phyloP scores from a whole-genome alignment of 768 basidiomycete genomes.

The Tulasnella sp. region DNA sequence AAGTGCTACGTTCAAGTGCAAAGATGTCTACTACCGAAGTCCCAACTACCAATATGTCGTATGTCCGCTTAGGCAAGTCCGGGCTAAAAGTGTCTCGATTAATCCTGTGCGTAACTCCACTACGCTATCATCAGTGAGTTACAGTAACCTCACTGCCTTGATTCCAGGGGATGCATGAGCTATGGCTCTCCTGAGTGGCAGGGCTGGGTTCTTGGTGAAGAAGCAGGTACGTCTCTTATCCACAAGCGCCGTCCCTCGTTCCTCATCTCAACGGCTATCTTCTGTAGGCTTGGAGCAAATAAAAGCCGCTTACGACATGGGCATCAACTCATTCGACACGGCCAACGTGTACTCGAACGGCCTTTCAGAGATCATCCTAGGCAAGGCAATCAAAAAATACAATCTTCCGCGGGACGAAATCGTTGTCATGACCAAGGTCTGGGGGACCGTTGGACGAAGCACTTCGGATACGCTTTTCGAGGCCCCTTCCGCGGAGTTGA shows the following conservation, averaged over 20 bases:
- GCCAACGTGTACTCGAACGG: conserved; percentile 54
- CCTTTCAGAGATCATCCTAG: conserved; percentile 59
- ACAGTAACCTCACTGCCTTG: too few species aligned
- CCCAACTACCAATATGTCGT: neutral
- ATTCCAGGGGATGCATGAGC: conserved; percentile 52
- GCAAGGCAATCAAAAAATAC: conserved; percentile 62
- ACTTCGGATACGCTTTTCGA: neutral
- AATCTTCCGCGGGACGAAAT: conserved; percentile 58
- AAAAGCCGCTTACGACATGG: conserved; percentile 42
- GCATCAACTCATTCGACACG: conserved; percentile 14
- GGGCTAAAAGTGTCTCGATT: conserved; percentile 25
- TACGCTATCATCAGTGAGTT: too few species aligned
- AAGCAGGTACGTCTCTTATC: conserved; percentile 47
- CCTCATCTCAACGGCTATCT: too few species aligned
- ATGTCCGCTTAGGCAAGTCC: conserved; percentile 27
- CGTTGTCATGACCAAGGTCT: conserved; percentile 66
- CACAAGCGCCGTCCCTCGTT: neutral
- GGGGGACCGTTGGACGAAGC: neutral
- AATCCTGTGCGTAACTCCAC: conserved; percentile 3
- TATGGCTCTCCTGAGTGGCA: conserved; percentile 55
- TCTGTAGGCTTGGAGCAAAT: neutral
- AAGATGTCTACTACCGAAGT: too few species aligned
- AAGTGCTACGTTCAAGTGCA: too few species aligned
- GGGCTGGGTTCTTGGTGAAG: conserved; percentile 50
- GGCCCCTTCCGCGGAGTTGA: conserved; percentile 27